Evolutionary conservation across 225 moss, liverwort and hornwort species (phyloP), one percentile per base, ranked within the genome.

Genomic region (Bryum argenteum): DNA sequence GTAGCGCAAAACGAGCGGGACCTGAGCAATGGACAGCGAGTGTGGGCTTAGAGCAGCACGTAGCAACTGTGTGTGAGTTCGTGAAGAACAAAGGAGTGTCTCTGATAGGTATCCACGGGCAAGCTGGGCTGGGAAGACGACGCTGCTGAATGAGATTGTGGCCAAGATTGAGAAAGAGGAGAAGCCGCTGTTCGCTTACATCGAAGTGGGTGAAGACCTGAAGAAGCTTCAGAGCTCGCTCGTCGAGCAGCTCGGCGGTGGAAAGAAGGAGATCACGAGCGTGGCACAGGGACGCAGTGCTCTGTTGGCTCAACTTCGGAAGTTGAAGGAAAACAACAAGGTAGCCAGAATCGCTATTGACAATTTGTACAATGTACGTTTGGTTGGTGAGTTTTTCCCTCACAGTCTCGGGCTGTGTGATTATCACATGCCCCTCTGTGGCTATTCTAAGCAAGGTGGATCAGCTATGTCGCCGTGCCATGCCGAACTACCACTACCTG

Each of bases 111-210:
- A 93, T 96, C 28, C 84, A 96, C 69, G 96, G 96, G 4, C 83
- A 96, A 58, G 96, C 91, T 37, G 96, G 96, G n/a, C 63, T 96
- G 96, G 96, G 20, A 96, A 96, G 61, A 96, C 90, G 6, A 93
- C 91, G 24, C 86, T 96, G 23, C 79, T 96, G 22, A 91, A 90
- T 33, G 93, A 93, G 79, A 85, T 96, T 17, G 93, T 96, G 8
- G 80, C 96, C 11, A 85, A 87, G 60, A 80, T 96, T 13, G 89
- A 96, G 83, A 87, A 90, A 41, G 79, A 77, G 68, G 89, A 91
- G 70, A 96, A 91, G 72, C 88, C 88, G 4, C 53, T 96, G 72
- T 93, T 96, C 44, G 96, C 96, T 0, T 88, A 87, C 24, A 89
- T 96, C 10, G 96, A 96, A 82, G 96, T 96, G 3, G 88, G 89